Base-by-base conservation (phyloP, 148 eudicot species). In the Chenopodium berlandieri region DNA sequence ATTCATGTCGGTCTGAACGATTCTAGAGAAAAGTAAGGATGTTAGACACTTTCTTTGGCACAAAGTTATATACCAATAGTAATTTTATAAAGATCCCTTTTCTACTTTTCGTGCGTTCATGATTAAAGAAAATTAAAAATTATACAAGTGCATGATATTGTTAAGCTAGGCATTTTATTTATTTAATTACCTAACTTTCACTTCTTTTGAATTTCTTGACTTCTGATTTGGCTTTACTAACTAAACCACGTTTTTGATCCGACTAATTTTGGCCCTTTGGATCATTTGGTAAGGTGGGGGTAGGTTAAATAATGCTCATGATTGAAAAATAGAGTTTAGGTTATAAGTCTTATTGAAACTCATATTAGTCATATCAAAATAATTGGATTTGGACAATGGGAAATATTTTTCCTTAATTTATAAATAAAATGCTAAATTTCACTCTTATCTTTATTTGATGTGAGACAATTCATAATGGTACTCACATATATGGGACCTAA, bases 171-270 rank as follows among this genome's bases (percentile, higher is more conserved):
- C 50, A 19, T 75, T 76, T 56, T 69, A 44, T 76, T 56, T 69
- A 44, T 60, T 31, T 31, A 78, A n/a, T 78, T 63, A 82, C 84
- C 84, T 82, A 82, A 82, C 81, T 70, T 65, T 40, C 72, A 44
- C 80, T 71, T 82, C 74, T 56, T 30, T 83, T 63, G 73, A 63
- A 66, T 63, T 63, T 82, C 73, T 71, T 63, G 81, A 82, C 84
- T 82, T 65, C 71, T 74, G 16, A 47, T 62, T 77, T 82, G 65
- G 77, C 80, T 48, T 76, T 60, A 27, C 75, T 68, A 69, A 52
- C 66, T 77, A 58, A 27, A 60, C 50, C 77, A 60, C 64, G 71
- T 70, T 82, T 77, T 30, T 64, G 9, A 65, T 82, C 72, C 9
- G 22, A 44, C 31, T 79, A 14, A 66, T 5, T 50, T 67, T 65